Evolutionary conservation across 306 rosid genomes (phyloP).

Genomic region (Cyclanthera cordifolia): DNA sequence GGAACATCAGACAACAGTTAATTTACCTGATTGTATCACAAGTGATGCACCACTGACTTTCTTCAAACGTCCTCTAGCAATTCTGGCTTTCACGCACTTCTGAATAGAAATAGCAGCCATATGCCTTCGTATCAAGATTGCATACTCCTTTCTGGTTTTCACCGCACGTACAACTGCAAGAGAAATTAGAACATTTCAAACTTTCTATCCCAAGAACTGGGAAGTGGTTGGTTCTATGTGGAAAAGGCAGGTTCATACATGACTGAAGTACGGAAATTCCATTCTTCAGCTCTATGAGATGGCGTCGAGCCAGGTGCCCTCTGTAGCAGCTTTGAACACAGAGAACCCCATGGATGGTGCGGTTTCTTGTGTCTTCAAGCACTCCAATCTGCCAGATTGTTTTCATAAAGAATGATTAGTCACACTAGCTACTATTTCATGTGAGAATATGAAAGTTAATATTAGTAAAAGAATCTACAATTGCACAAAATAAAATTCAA

Average conservation of each 20-base stretch:
- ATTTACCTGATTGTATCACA: constrained; percentile 59
- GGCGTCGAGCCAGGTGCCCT: constrained; percentile 74
- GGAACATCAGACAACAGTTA: background rate
- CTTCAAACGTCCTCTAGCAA: constrained; percentile 41
- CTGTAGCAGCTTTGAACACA: constrained; percentile 95
- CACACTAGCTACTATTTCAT: background rate
- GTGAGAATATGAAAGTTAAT: background rate
- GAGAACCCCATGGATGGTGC: constrained; percentile 80
- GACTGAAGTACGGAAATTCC: constrained; percentile 78
- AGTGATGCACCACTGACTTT: constrained; percentile 45
- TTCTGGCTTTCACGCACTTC: constrained; percentile 41
- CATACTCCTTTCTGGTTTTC: constrained; percentile 56
- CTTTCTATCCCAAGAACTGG: constrained; percentile 17
- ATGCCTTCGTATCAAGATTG: constrained; percentile 44
- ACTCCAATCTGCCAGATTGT: constrained; percentile 65
- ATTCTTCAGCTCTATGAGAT: constrained; percentile 48
- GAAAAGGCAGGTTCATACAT: constrained; percentile 31
- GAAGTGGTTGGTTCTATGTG: constrained; percentile 18
- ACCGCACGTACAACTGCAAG: constrained; percentile 70
- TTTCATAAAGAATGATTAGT: background rate
- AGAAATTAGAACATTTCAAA: constrained; percentile 14
- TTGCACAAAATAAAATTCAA: background rate
- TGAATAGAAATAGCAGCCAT: constrained; percentile 70
- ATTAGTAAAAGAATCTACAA: background rate
- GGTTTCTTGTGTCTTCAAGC: constrained; percentile 94